Percentiles rank a stretch among this genome's conserved stretches.
These are phyloP conservation scores for Chaetoceros muelleri DNA, from an alignment of 108 stramenopile genomes.

Conservation along the genomic window DNA sequence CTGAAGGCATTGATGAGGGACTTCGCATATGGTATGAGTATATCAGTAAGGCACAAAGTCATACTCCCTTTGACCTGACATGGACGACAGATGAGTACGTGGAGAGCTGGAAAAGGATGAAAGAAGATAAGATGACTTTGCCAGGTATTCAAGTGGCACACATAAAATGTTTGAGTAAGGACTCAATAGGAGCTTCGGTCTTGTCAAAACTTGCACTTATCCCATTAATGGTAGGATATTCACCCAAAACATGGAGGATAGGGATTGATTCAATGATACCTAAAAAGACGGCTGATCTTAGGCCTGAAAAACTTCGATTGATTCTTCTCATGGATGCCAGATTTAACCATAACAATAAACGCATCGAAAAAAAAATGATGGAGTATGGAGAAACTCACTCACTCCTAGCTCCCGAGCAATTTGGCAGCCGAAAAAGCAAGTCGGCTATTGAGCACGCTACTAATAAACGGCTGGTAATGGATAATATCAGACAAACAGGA, in stretches of 20 bases:
- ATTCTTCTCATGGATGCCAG: conserved; percentile 4
- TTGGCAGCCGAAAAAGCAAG: too few species aligned
- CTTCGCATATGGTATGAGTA: background rate
- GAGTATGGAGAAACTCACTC: background rate
- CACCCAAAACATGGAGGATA: background rate
- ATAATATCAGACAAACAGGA: too few species aligned
- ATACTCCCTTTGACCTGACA: too few species aligned
- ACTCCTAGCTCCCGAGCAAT: conserved; percentile 4
- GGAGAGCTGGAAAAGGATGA: too few species aligned
- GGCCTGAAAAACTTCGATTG: conserved; percentile 1
- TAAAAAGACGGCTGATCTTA: conserved; percentile 4
- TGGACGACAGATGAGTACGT: too few species aligned
- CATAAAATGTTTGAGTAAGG: too few species aligned
- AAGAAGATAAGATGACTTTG: too few species aligned
- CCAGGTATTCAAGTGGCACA: too few species aligned
- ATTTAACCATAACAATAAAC: conserved; percentile 7
- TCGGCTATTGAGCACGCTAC: too few species aligned
- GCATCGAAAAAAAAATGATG: conserved; percentile 1
- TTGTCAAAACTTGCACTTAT: too few species aligned
- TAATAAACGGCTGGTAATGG: too few species aligned
- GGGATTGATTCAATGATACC: conserved; percentile 7
- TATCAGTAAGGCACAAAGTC: background rate
- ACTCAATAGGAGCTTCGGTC: too few species aligned
- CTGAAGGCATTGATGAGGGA: background rate
- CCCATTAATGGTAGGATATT: conserved; percentile 1